Conservation (phyloP, 352 stramenopile species). For the Globisporangium takayamanum region DNA sequence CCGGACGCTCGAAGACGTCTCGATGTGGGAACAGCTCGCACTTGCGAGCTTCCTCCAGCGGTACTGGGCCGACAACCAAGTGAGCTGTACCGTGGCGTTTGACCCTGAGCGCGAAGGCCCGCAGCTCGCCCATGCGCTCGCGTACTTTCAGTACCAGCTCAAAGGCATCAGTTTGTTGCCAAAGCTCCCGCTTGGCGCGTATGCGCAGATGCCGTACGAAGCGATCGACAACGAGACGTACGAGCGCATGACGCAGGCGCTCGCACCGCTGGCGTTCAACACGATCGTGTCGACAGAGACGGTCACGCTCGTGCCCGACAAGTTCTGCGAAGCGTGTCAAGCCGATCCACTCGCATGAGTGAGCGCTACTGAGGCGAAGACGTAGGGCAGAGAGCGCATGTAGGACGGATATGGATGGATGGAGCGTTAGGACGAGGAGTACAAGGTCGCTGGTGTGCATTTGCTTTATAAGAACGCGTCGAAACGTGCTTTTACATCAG, state of each 20-base stretch:
- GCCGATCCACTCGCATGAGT: slow-evolving; percentile 7
- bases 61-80: slow-evolving; percentile 93
- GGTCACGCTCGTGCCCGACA: slow-evolving; percentile 37
- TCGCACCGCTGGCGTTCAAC: slow-evolving; percentile 40
- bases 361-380: neutral
- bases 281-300: slow-evolving; percentile 26
- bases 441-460: no score
- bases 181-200: slow-evolving; percentile 68
- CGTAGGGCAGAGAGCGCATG: no score
- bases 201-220: slow-evolving; percentile 91
- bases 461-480: neutral
- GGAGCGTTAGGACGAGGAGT: no score
- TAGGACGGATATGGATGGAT: no score
- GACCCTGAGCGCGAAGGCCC: slow-evolving; percentile 78
- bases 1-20: slow-evolving; percentile 79
- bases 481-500: slow-evolving; percentile 42
- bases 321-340: slow-evolving; percentile 51
- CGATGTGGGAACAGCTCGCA: slow-evolving; percentile 90
- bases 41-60: slow-evolving; percentile 90
- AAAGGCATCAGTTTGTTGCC: slow-evolving; percentile 91
- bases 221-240: slow-evolving; percentile 77
- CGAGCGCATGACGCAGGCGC: slow-evolving; percentile 27
- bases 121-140: slow-evolving; percentile 77
- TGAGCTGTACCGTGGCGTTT: slow-evolving; percentile 93
- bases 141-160: slow-evolving; percentile 93